phyloP scores from a whole-genome alignment of 164 flowering plant species.

The Annona cherimola region DNA sequence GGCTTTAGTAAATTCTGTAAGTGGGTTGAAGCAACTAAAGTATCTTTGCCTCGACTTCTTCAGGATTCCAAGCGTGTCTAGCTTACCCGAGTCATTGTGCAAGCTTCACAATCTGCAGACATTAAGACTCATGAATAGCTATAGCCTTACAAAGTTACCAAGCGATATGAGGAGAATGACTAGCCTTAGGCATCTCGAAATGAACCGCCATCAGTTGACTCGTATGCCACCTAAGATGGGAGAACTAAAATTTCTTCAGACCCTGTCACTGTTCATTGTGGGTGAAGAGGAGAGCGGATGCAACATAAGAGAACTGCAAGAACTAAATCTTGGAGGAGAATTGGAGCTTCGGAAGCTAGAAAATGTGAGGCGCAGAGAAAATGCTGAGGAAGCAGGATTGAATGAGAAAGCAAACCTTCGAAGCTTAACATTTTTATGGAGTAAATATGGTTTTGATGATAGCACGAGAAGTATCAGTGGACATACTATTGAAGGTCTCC shows the following conservation, averaged over 20 bases:
- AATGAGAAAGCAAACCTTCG: neutral
- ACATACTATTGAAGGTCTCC: conserved; percentile 12
- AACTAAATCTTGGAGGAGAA: conserved; percentile 6
- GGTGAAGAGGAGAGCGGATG: neutral
- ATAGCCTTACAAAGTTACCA: conserved; percentile 12
- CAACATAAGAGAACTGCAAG: neutral
- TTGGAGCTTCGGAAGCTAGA: conserved; percentile 1
- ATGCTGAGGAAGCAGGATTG: conserved; percentile 2
- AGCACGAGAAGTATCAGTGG: neutral
- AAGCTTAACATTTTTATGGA: neutral
- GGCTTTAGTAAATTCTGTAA: neutral
- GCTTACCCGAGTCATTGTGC: conserved; percentile 14
- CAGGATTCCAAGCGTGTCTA: neutral
- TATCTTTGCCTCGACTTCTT: neutral
- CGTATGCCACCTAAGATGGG: conserved; percentile 8
- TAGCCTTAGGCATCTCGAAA: conserved; percentile 15
- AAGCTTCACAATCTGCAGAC: conserved; percentile 17
- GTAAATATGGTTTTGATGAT: neutral
- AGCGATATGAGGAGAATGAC: neutral
- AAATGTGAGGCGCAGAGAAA: neutral
- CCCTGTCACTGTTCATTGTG: conserved; percentile 17
- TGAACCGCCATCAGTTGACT: neutral
- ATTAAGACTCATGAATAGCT: conserved; percentile 17
- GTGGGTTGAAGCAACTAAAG: conserved; percentile 2
- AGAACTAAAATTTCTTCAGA: conserved; percentile 7